phyloP scores from a whole-genome alignment of 1,284 basidiomycete species.

The Tylopilus sp. region DNA sequence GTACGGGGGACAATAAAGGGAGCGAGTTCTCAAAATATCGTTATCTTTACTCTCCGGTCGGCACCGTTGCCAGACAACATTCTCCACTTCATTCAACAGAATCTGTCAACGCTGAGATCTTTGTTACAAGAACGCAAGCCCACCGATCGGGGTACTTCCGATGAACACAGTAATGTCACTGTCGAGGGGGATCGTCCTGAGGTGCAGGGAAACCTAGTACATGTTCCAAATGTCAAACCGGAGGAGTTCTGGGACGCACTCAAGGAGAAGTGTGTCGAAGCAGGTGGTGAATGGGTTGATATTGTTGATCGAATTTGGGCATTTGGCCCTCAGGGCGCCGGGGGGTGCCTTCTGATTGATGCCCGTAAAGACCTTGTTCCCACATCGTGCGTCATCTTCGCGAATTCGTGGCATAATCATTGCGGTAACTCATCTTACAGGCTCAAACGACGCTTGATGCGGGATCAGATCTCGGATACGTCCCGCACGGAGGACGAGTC shows the following conservation, averaged over 20 bases:
- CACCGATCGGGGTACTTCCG: slow-evolving; percentile 28
- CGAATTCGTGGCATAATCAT: slow-evolving; percentile 2
- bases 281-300: slow-evolving; percentile 80
- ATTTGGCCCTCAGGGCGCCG: slow-evolving; percentile 87
- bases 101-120: slow-evolving; percentile 56
- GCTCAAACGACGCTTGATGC: slow-evolving; percentile 46
- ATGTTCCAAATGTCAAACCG: slow-evolving; percentile 60
- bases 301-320: slow-evolving; percentile 80
- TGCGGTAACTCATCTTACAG: slow-evolving; percentile 34
- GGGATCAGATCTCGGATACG: slow-evolving; percentile 36
- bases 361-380: slow-evolving; percentile 41
- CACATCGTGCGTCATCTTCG: slow-evolving; percentile 49
- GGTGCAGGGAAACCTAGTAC: slow-evolving; percentile 54
- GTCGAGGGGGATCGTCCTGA: slow-evolving; percentile 44
- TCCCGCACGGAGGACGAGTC: slow-evolving; percentile 22
- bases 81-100: slow-evolving; percentile 74
- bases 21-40: slow-evolving; percentile 63
- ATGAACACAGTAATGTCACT: slow-evolving; percentile 34
- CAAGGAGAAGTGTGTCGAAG: slow-evolving; percentile 59
- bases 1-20: slow-evolving; percentile 79
- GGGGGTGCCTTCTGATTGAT: slow-evolving; percentile 87
- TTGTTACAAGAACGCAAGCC: slow-evolving; percentile 48
- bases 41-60: slow-evolving; percentile 84
- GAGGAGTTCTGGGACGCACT: slow-evolving; percentile 83
- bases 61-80: slow-evolving; percentile 71